These are phyloP conservation scores for Tolypocladium amazonense DNA, from an alignment of 2,329 filamentous ascomycete genomes.

Conservation along the genomic window DNA sequence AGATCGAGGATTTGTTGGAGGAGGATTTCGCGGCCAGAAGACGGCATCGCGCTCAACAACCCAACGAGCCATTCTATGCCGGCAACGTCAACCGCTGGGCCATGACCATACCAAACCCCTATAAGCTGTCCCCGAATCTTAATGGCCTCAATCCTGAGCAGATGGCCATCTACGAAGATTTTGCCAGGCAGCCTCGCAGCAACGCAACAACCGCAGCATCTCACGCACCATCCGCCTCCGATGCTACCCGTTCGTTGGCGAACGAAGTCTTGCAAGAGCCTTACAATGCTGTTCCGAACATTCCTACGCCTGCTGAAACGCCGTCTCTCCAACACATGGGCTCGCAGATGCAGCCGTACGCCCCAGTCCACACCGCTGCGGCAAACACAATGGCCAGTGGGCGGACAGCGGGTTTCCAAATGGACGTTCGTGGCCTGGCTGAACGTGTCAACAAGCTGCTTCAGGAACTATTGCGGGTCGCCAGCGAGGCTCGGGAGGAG, in stretches of 20 bases:
- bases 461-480: conserved; percentile 43
- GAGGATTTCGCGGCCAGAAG: conserved; percentile 67
- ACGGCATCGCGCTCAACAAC: conserved; percentile 61
- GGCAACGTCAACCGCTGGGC: conserved; percentile 80
- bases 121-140: conserved; percentile 63
- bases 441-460: conserved; percentile 49
- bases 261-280: conserved; percentile 56
- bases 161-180: conserved; percentile 93
- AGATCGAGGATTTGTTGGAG: conserved; percentile 92
- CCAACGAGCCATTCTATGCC: conserved; percentile 78
- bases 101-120: conserved; percentile 87
- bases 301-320: conserved; percentile 50
- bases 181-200: conserved; percentile 72
- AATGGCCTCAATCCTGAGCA: conserved; percentile 80
- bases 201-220: conserved; percentile 41
- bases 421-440: conserved; percentile 41
- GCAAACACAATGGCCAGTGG: conserved; percentile 33
- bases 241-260: conserved; percentile 49
- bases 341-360: conserved; percentile 44
- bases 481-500: conserved; percentile 43
- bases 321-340: conserved; percentile 42
- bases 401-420: conserved; percentile 33
- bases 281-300: conserved; percentile 43
- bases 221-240: conserved; percentile 47
- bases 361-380: conserved; percentile 35